These are phyloP conservation scores for Cladosporium sp. DNA, from an alignment of 2,329 filamentous ascomycete genomes.

Conservation along the genomic window DNA sequence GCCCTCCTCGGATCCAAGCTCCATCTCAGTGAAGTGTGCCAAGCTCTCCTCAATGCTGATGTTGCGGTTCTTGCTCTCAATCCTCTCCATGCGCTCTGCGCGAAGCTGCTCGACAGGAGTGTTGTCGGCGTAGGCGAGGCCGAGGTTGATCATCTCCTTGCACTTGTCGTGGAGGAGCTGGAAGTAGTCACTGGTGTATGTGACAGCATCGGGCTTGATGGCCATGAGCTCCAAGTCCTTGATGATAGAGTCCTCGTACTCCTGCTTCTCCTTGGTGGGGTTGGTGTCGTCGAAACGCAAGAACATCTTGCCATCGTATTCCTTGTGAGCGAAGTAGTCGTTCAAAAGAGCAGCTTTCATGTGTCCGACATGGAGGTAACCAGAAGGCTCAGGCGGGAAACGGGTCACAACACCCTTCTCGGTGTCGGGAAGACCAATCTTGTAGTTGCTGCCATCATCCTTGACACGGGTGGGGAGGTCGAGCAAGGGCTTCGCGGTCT, in stretches of 20 bases:
- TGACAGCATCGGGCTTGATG: constrained; percentile 79
- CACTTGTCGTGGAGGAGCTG: constrained; percentile 84
- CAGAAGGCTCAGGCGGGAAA: constrained; percentile 93
- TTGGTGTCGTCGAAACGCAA: constrained; percentile 97
- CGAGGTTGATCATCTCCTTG: constrained; percentile 77
- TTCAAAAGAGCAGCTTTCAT: constrained; percentile 90
- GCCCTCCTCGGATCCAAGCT: constrained; percentile 73
- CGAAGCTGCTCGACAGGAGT: constrained; percentile 87
- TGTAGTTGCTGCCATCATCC: constrained; percentile 81
- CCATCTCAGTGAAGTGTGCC: constrained; percentile 89
- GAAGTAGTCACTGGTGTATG: constrained; percentile 95
- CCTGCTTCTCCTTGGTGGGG: constrained; percentile 93
- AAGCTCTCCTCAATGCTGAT: constrained; percentile 77
- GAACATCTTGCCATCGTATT: constrained; percentile 85
- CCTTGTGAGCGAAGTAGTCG: constrained; percentile 93
- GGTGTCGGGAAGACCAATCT: constrained; percentile 78
- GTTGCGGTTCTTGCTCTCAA: constrained; percentile 76
- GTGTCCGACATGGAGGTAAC: constrained; percentile 93
- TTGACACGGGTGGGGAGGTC: constrained; percentile 43
- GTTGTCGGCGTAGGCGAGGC: constrained; percentile 90
- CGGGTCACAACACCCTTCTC: constrained; percentile 86
- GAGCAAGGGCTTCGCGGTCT: constrained; percentile 66
- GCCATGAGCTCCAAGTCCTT: constrained; percentile 89
- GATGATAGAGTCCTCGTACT: constrained; percentile 90
- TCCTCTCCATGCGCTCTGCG: constrained; percentile 76